Evolutionary conservation across 768 basidiomycete species (phyloP), one percentile per base, ranked within the genome.

Genomic region (Macrolepiota albuminosa): DNA sequence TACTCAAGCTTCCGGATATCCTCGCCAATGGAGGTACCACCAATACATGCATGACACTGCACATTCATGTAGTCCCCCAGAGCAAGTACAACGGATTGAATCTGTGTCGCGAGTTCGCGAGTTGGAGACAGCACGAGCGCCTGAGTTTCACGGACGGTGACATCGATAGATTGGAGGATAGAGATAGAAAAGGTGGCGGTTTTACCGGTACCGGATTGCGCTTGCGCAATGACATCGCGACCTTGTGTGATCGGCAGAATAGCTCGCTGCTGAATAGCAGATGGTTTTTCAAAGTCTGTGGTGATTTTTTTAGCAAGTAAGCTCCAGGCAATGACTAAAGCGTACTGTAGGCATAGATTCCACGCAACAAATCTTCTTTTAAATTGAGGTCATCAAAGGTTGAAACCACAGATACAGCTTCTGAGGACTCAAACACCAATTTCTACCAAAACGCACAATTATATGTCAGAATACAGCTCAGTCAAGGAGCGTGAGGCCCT

Each of bases 21-120:
- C 78, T 99, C 96, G 18, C 95, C 93, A 66, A 99, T 94, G 42
- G 93, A 93, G 2, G 94, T 96, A 47, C 96, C 96, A 47, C 96
- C 96, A 70, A 98, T 97, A 75, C 95, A 97, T 47, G 95, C 95
- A 72, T 98, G 95, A 74, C 96, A 98, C 70, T 97, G 94, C 61
- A 99, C 92, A 71, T 97, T 97, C 95, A 98, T 96, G 74, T 98
- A 98, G 80, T 98, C 95, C 52, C 96, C 96, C 37, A 99, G 78
- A 31, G 96, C 96, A 60, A 98, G 84, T 34, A 98, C 86, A 64
- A 98, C 95, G 52, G 93, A 96, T 74, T 98, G 95, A 68, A 97
- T 99, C 78, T 98, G 96, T n/a, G 94, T 95, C 24, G 96, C 96
- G 59, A 98, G 82, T 78, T 99, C 96, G 64, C 96, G 91, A n/a